Evolutionary conservation across 2,329 filamentous ascomycete species (phyloP), one percentile per base, ranked within the genome.

Genomic region (Colletotrichum lindemuthianum): DNA sequence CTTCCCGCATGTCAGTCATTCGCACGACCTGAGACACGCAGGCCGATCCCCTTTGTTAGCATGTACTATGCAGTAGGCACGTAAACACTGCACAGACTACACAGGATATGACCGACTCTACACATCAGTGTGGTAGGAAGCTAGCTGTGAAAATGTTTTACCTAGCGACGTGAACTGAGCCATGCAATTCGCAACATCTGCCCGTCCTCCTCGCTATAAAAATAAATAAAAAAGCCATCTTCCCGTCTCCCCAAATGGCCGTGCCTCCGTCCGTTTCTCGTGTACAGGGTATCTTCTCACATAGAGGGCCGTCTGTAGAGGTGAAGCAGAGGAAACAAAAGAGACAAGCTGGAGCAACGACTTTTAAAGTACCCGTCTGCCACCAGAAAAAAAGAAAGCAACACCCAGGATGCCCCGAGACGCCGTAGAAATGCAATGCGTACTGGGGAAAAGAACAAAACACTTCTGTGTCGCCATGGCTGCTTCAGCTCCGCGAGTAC

Each of bases 401-500:
- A 37, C 5, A 10, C 33, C n/a, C 10, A 33, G 36, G 11, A 24
- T 58, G 34, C 16, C 33, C 33, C 45, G 11, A 40, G 37, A 60
- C 52, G 58, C 63, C 45, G 32, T 59, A 45, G 24, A 54, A 52
- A 59, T 68, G 52, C 65, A 64, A 60, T 47, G 50, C 43, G 37
- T 41, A 7, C 32, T 6, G 24, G 34, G 13, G 36, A 44, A 50
- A 57, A 60, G 33, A 48, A 43, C 47, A 11, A 47, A 60, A 54
- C 41, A 47, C 49, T 10, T 50, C 39, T 44, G 57, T 57, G 61
- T 15, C 16, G 48, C 41, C 34, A 24, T 37, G 32, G 47, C 52
- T 51, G 47, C 48, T 54, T 65, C 41, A 58, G 52, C 52, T 49
- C 51, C 61, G 50, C 24, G 24, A 45, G 63, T 79, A 79, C 41